Conservation (phyloP, 2,329 filamentous ascomycete species). For the Aspergillus puulaauensis region DNA sequence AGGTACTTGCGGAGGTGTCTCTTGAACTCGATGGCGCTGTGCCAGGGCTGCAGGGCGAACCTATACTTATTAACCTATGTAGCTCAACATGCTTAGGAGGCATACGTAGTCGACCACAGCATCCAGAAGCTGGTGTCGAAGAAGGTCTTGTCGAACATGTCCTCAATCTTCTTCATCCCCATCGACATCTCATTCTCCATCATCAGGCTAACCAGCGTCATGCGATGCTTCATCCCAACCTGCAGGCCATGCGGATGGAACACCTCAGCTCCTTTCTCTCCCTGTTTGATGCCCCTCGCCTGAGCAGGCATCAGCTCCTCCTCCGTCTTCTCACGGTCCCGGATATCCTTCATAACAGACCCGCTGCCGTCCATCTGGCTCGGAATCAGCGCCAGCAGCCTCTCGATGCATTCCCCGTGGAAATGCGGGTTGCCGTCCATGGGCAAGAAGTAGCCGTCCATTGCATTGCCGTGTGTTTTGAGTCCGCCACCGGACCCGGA, state of each 20-base stretch:
- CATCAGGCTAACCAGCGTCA: constrained; percentile 18
- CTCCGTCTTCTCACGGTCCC: not conserved
- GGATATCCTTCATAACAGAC: constrained; percentile 11
- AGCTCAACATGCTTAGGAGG: not conserved
- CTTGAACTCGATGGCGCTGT: constrained; percentile 24
- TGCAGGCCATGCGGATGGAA: constrained; percentile 9
- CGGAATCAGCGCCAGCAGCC: constrained; percentile 33
- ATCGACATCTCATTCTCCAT: constrained; percentile 22
- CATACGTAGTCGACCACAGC: constrained; percentile 23
- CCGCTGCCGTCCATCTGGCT: constrained; percentile 1
- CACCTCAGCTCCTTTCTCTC: not conserved
- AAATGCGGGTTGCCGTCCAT: constrained; percentile 35
- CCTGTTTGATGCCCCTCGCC: constrained; percentile 1
- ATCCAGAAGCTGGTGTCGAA: constrained; percentile 25
- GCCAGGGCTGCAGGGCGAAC: constrained; percentile 23
- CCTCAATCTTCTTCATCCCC: constrained; percentile 30
- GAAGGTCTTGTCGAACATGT: constrained; percentile 22
- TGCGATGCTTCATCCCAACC: constrained; percentile 18
- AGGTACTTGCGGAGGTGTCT: constrained; percentile 23
- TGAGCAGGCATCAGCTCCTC: constrained; percentile 11
- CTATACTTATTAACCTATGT: not conserved
- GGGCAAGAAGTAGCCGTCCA: constrained; percentile 36
- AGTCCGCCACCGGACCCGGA: constrained; percentile 33
- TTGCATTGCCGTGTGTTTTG: constrained; percentile 25
- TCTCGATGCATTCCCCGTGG: constrained; percentile 35